Conservation (phyloP, 1,284 basidiomycete species). For the Anthracocystis setariae region DNA sequence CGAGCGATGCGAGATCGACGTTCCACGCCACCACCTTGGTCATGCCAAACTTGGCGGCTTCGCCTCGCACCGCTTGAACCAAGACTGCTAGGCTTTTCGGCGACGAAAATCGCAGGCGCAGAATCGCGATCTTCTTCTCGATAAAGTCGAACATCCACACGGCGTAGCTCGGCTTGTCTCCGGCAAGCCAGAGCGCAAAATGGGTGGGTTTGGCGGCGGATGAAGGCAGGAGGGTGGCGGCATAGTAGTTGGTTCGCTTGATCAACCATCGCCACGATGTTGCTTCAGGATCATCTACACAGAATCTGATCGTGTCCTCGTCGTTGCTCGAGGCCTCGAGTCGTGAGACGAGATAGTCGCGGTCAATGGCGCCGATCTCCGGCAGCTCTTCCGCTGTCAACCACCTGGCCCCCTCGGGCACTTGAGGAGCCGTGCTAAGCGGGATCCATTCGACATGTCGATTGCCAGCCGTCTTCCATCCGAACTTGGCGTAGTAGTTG, state of each 20-base stretch:
- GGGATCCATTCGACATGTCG: constrained; percentile 42
- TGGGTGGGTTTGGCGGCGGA: constrained; percentile 16
- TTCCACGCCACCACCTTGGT: constrained; percentile 44
- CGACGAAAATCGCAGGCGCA: constrained; percentile 22
- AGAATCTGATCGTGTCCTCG: constrained; percentile 19
- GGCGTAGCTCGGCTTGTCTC: constrained; percentile 10
- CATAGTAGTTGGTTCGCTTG: constrained; percentile 40
- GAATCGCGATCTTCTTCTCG: constrained; percentile 27
- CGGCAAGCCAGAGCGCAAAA: constrained; percentile 25
- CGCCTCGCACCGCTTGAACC: constrained; percentile 10
- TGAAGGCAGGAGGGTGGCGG: constrained; percentile 19
- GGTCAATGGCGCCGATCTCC: constrained; percentile 25
- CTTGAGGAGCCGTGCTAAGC: neutral
- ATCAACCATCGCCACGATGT: constrained; percentile 47
- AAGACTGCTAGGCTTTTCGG: constrained; percentile 8
- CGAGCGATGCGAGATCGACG: constrained; percentile 20
- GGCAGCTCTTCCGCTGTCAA: constrained; percentile 17
- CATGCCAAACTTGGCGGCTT: constrained; percentile 28
- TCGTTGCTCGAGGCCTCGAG: constrained; percentile 4
- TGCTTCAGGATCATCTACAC: constrained; percentile 41
- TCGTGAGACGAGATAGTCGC: constrained; percentile 23
- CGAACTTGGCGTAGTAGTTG: constrained; percentile 72
- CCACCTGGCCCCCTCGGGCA: constrained; percentile 22
- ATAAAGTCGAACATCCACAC: constrained; percentile 46
- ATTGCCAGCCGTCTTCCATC: constrained; percentile 57